These are phyloP conservation scores for Dacryopinax primogenitus DNA, from an alignment of 768 basidiomycete species.

Conservation along the genomic window DNA sequence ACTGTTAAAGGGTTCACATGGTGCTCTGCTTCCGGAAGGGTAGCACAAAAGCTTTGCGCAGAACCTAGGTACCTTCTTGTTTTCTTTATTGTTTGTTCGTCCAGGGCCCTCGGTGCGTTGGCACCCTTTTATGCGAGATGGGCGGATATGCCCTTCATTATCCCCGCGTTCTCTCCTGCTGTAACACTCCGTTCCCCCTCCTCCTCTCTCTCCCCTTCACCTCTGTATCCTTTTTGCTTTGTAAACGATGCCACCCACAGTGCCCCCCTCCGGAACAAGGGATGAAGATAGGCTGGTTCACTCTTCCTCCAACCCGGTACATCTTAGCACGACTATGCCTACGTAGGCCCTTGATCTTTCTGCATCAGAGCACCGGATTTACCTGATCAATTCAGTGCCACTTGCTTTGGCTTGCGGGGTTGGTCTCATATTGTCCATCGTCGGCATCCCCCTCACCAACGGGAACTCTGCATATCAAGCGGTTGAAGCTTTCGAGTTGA, in stretches of 20 bases:
- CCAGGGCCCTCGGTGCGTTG: conserved; percentile 2
- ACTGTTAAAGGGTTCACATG: not conserved
- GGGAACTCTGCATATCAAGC: not conserved
- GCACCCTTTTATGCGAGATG: not conserved
- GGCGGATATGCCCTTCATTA: not conserved
- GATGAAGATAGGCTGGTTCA: not conserved
- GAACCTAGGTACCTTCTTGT: not conserved
- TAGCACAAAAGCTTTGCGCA: not conserved
- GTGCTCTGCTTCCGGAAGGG: conserved; percentile 8
- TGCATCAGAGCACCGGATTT: not conserved
- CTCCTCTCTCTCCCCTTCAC: not conserved
- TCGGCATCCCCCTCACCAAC: not conserved
- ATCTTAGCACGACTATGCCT: not conserved
- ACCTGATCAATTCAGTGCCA: not conserved
- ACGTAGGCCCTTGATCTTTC: not conserved
- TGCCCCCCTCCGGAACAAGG: not conserved
- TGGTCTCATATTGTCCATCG: not conserved
- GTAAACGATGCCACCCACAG: not conserved
- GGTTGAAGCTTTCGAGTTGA: not conserved
- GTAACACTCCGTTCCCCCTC: not conserved
- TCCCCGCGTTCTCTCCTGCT: not conserved
- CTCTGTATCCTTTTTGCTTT: not conserved
- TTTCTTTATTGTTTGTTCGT: not conserved
- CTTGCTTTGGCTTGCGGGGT: not conserved
- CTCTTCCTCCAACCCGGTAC: not conserved